Conservation (phyloP, 1,139 yeast species). For the Taphrina pruni region DNA sequence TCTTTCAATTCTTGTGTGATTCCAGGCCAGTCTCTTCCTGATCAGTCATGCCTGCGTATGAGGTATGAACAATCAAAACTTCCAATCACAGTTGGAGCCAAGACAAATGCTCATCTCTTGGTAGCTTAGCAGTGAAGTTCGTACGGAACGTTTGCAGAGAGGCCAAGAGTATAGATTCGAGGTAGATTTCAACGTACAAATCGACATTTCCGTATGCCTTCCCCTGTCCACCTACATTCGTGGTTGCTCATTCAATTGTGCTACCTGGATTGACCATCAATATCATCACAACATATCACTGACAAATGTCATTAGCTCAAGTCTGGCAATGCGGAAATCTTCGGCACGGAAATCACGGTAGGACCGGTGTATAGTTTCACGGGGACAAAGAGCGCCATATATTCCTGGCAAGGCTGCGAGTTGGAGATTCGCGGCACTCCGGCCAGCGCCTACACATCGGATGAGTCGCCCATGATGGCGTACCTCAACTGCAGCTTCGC, state of each 20-base stretch:
- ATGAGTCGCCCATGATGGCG: slow-evolving; percentile 69
- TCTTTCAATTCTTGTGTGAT: too few relatives aligned
- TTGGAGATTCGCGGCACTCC: slow-evolving; percentile 57
- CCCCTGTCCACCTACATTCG: background rate
- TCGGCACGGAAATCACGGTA: slow-evolving; percentile 87
- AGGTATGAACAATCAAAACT: slow-evolving; percentile 2
- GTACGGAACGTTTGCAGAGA: slow-evolving; percentile 26
- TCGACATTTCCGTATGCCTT: slow-evolving; percentile 60
- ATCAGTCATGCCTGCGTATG: slow-evolving; percentile 14
- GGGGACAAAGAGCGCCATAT: slow-evolving; percentile 65
- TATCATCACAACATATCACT: background rate
- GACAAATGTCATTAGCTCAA: slow-evolving; percentile 15
- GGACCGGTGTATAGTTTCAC: slow-evolving; percentile 67
- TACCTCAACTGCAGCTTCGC: slow-evolving; percentile 77
- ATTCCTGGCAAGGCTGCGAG: slow-evolving; percentile 63
- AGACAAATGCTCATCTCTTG: background rate
- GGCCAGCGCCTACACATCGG: slow-evolving; percentile 67
- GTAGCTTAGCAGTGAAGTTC: slow-evolving; percentile 23
- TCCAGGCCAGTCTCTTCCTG: too few relatives aligned
- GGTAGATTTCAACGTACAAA: slow-evolving; percentile 63
- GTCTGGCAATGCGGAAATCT: slow-evolving; percentile 82
- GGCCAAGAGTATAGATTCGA: slow-evolving; percentile 80
- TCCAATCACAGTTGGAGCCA: background rate
- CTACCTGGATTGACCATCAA: background rate
- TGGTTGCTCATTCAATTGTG: background rate